Conservation (phyloP, 805 yeast genomes). For the Lachancea kluyveri region DNA sequence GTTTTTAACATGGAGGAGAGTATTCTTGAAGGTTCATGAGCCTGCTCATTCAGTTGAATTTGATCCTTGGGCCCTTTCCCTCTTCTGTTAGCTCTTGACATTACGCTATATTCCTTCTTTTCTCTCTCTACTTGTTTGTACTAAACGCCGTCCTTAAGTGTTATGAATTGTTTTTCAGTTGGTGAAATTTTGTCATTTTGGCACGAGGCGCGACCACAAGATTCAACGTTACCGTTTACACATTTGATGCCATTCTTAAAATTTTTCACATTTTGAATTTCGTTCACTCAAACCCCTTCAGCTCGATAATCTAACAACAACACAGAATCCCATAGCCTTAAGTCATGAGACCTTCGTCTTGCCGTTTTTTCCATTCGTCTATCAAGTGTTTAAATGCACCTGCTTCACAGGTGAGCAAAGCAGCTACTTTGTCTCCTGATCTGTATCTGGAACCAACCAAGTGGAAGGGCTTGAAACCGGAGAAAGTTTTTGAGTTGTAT, state of each 20-base stretch:
- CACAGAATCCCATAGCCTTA: no score
- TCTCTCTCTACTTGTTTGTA: neutral
- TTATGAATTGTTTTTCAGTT: no score
- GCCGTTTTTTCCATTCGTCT: constrained; percentile 3
- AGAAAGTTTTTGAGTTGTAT: constrained; percentile 54
- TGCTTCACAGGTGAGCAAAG: constrained; percentile 2
- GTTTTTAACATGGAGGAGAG: constrained; percentile 48
- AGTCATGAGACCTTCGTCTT: neutral
- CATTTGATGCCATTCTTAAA: no score
- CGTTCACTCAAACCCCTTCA: no score
- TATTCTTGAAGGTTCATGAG: constrained; percentile 35
- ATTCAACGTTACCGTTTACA: no score
- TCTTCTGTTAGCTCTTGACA: constrained; percentile 23
- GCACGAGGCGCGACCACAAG: no score
- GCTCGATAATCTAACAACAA: no score
- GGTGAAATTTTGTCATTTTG: no score
- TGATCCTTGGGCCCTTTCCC: constrained; percentile 24
- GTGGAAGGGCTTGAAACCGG: constrained; percentile 66
- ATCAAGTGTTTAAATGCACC: constrained; percentile 3
- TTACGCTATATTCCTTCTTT: constrained; percentile 4
- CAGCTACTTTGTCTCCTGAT: constrained; percentile 16
- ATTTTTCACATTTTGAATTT: no score
- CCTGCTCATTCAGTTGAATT: constrained; percentile 23
- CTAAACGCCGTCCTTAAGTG: no score
- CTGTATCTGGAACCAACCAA: constrained; percentile 56